phyloP scores from a whole-genome alignment of 371 early-diverging fungal genomes.

The Mortierella sp. region DNA sequence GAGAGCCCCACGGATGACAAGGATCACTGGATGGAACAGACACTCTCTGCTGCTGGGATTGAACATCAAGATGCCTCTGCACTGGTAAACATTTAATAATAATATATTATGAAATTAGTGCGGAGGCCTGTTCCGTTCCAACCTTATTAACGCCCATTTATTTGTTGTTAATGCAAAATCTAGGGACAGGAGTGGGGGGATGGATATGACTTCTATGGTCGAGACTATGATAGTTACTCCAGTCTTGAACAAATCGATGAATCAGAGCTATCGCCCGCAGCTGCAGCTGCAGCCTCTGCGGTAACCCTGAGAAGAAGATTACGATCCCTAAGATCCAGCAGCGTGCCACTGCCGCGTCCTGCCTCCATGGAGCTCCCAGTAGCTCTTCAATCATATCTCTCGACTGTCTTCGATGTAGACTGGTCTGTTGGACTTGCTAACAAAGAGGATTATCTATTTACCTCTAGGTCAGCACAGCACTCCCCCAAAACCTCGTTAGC shows the following conservation, averaged over 20 bases:
- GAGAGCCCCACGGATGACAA: slow-evolving; percentile 28
- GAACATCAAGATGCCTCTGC: slow-evolving; percentile 11
- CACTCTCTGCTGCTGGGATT: slow-evolving; percentile 40
- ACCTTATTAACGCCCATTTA: background rate
- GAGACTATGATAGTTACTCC: background rate
- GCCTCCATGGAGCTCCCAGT: slow-evolving; percentile 37
- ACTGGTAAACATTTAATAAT: slow-evolving; percentile 5
- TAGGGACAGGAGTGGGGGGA: background rate
- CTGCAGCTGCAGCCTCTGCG: slow-evolving; percentile 30
- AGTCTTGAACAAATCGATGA: background rate
- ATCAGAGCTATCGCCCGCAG: slow-evolving; percentile 15
- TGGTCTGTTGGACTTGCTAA: slow-evolving; percentile 40
- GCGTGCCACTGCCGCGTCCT: slow-evolving; percentile 37
- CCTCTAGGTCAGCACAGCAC: slow-evolving; percentile 12
- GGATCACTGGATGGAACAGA: slow-evolving; percentile 50
- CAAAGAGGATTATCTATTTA: slow-evolving; percentile 39
- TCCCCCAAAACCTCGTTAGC: background rate
- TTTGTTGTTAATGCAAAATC: background rate
- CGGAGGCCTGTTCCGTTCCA: slow-evolving; percentile 5
- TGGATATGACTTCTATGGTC: slow-evolving; percentile 8
- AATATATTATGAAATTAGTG: background rate
- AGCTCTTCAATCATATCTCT: slow-evolving; percentile 42
- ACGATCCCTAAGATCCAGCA: slow-evolving; percentile 22
- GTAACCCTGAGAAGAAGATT: slow-evolving; percentile 29
- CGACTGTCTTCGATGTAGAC: slow-evolving; percentile 49